phyloP scores from a whole-genome alignment of 331 rosid genomes.

The Rhamnella rubrinervis region DNA sequence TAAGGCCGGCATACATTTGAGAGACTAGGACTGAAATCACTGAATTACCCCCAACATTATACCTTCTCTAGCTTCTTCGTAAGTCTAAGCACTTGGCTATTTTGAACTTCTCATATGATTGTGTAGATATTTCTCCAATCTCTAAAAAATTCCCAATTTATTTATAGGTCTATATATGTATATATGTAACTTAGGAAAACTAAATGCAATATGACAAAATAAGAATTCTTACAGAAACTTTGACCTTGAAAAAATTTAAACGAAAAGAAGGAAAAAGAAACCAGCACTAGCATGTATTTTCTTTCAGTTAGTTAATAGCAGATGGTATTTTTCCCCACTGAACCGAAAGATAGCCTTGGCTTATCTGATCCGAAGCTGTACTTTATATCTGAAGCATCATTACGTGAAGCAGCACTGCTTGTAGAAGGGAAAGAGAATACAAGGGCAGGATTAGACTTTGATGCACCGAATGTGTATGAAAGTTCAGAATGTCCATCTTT shows the following conservation, averaged over 20 bases:
- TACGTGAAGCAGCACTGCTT: conserved; percentile 34
- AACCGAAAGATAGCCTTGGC: conserved; percentile 50
- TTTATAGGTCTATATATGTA: too few species aligned
- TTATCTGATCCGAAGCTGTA: conserved; percentile 70
- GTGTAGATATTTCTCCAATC: too few species aligned
- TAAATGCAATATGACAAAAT: too few species aligned
- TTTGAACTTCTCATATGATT: too few species aligned
- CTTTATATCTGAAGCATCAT: conserved; percentile 45
- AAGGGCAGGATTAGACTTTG: conserved; percentile 40
- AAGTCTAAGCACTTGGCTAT: too few species aligned
- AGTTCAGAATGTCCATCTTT: conserved; percentile 39
- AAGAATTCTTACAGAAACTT: conserved; percentile 1
- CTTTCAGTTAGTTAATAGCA: conserved; percentile 38
- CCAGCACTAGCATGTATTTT: background rate
- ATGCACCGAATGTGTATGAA: conserved; percentile 56
- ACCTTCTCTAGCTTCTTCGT: too few species aligned
- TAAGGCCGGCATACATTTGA: too few species aligned
- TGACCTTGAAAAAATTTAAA: background rate
- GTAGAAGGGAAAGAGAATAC: conserved; percentile 77
- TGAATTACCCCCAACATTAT: too few species aligned
- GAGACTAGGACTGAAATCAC: too few species aligned
- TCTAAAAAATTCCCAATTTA: too few species aligned
- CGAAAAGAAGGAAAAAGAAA: background rate
- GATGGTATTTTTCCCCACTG: conserved; percentile 47
- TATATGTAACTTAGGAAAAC: too few species aligned